Evolutionary conservation across 208 protist species (phyloP), one percentile per base, ranked within the genome.

Genomic region (Trypanosoma scelopori): DNA sequence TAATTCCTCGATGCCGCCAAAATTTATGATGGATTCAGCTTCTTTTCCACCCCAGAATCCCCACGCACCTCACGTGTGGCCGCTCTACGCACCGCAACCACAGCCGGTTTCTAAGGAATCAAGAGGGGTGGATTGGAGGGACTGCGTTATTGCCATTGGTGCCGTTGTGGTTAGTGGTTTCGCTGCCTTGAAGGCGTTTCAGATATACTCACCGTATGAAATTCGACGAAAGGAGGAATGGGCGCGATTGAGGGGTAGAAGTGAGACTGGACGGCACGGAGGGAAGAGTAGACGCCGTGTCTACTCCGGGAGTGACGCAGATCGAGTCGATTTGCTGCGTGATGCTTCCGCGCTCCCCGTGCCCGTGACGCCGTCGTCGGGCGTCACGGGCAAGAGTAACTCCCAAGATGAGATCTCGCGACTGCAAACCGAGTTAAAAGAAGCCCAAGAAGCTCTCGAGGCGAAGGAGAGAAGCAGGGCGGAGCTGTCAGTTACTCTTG

Each of bases 131-230:
- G 83, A 92, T 67, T 94, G 89, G 86, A 79, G 84, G 35, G 84
- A 94, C 70, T 76, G 82, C 25, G 84, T 94, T 37, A 94, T 94
- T 69, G 85, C 71, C 25, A 52, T 72, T 22, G 89, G 85, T 15
- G 85, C 82, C 16, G 76, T 84, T 11, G 69, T 80, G 23, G 48
- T 91, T 35, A 64, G 71, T 28, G 76, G 73, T 23, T 49, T 88
- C 42, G 74, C 74, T 12, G 83, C 70, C 5, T 76, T 79, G 47
- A 92, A 89, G 55, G 70, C 85, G 49, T 91, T 92, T 67, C 68
- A 84, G 53, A 63, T 69, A 28, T 94, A 89, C 69, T 92, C 85
- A 3, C 85, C 89, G 18, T 92, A 86, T 67, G 89, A 94, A 64
- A 64, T 94, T 28, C 79, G 85, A 28, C 84, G 84, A 35, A 94